Conservation (phyloP, 345 rosid species). For the Durio zibethinus region DNA sequence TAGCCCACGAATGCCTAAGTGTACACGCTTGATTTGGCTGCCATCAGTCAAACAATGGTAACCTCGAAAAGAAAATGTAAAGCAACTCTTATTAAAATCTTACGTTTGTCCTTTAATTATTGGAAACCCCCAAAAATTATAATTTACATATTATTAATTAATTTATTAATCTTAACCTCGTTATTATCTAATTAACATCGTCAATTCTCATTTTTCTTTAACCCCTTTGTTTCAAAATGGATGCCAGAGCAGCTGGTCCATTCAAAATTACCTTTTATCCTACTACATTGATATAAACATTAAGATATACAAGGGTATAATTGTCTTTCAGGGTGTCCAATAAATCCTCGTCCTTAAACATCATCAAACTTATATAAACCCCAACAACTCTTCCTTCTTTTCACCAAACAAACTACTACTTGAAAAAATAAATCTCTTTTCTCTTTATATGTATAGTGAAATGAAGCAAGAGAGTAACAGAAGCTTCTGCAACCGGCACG, state of each 20-base stretch:
- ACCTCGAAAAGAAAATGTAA: conserved; percentile 9
- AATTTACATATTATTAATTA: background rate
- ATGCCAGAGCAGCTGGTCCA: conserved; percentile 23
- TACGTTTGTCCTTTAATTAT: conserved; percentile 1
- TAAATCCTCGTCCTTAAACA: background rate
- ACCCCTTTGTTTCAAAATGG: conserved; percentile 9
- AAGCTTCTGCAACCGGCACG: conserved; percentile 28
- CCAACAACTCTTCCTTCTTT: conserved; percentile 16
- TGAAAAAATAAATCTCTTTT: background rate
- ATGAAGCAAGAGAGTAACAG: conserved; percentile 26
- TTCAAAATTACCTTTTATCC: conserved; percentile 15
- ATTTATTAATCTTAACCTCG: conserved; percentile 7
- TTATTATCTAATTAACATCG: conserved; percentile 1
- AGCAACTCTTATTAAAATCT: conserved; percentile 9
- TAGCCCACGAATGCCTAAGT: background rate
- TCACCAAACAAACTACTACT: conserved; percentile 12
- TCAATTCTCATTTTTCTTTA: background rate
- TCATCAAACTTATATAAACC: conserved; percentile 37
- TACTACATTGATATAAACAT: too few relatives aligned
- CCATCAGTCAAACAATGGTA: conserved; percentile 27
- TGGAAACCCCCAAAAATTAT: background rate
- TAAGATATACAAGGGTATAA: background rate
- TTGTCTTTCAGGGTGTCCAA: background rate
- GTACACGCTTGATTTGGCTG: background rate
- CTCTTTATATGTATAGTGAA: background rate